Evolutionary conservation across 2,329 filamentous ascomycete species (phyloP).

Genomic region (Beauveria caledonica): DNA sequence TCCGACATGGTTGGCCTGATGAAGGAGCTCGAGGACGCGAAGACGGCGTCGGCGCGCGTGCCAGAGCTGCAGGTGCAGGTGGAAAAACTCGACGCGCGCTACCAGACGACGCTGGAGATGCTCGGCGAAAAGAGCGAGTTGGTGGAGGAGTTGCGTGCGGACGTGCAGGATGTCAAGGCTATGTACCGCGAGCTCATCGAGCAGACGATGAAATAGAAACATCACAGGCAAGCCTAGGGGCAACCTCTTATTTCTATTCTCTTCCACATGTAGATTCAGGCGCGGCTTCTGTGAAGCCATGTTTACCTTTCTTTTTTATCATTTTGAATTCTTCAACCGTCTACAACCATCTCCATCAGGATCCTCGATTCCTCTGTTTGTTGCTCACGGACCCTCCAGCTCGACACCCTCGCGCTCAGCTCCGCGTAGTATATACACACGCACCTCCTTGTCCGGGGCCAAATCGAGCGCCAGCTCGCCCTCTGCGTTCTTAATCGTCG

Average conservation of each 20-base stretch:
- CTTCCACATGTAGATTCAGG: neutral
- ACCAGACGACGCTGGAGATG: slow-evolving; percentile 88
- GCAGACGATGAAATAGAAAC: slow-evolving; percentile 58
- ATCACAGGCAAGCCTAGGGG: neutral
- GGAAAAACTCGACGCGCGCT: slow-evolving; percentile 61
- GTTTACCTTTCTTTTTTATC: neutral
- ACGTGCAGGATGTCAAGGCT: slow-evolving; percentile 87
- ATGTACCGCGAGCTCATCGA: slow-evolving; percentile 94
- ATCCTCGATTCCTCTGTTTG: neutral
- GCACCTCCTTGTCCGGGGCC: slow-evolving; percentile 76
- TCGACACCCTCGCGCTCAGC: slow-evolving; percentile 81
- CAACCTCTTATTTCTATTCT: neutral
- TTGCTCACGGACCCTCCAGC: slow-evolving; percentile 23
- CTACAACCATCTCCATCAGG: too few species aligned
- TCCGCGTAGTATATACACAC: slow-evolving; percentile 61
- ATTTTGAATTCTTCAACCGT: slow-evolving; percentile 4
- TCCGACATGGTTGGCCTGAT: slow-evolving; percentile 84
- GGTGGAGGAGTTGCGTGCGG: slow-evolving; percentile 81
- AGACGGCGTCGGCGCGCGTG: slow-evolving; percentile 50
- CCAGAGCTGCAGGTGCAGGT: slow-evolving; percentile 61
- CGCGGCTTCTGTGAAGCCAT: neutral
- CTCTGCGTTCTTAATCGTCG: slow-evolving; percentile 64
- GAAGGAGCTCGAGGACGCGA: slow-evolving; percentile 71
- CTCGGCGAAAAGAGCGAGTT: slow-evolving; percentile 94
- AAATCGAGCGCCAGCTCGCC: slow-evolving; percentile 69